phyloP scores from a whole-genome alignment of 1,139 yeast species.

The Zygotorulaspora mrakii region DNA sequence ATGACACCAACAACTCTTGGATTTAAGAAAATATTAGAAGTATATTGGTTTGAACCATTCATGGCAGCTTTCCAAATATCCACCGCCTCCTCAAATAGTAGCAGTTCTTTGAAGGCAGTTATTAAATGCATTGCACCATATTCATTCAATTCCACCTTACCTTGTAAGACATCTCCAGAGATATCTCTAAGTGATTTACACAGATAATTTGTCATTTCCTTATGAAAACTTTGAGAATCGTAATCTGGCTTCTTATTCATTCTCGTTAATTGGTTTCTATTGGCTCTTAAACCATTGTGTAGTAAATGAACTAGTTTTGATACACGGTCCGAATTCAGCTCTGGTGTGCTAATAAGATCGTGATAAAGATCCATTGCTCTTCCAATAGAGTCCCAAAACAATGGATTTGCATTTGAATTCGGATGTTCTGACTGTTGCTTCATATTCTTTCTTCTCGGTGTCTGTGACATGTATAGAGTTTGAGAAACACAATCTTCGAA shows the following conservation, averaged over 20 bases:
- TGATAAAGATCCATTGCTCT: slow-evolving; percentile 47
- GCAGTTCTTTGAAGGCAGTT: slow-evolving; percentile 55
- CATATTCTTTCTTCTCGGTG: slow-evolving; percentile 32
- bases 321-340: slow-evolving; percentile 43
- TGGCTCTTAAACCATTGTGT: slow-evolving; percentile 50
- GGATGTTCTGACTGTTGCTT: slow-evolving; percentile 30
- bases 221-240: slow-evolving; percentile 50
- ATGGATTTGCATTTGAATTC: slow-evolving; percentile 30
- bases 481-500: slow-evolving; percentile 47
- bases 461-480: slow-evolving; percentile 38
- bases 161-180: slow-evolving; percentile 45
- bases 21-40: slow-evolving; percentile 39
- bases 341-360: slow-evolving; percentile 44
- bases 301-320: slow-evolving; percentile 45
- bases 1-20: slow-evolving; percentile 68
- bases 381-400: slow-evolving; percentile 47
- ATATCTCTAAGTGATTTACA: slow-evolving; percentile 48
- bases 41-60: slow-evolving; percentile 32
- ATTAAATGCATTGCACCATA: slow-evolving; percentile 56
- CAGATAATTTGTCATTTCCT: slow-evolving; percentile 45
- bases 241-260: slow-evolving; percentile 52
- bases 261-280: slow-evolving; percentile 47
- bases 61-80: slow-evolving; percentile 50
- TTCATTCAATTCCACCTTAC: slow-evolving; percentile 42
- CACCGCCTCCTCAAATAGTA: slow-evolving; percentile 50